A percentile compares a stretch with the other conserved stretches of the same genome.
These are phyloP conservation scores for Endocalyx cinctus DNA, from an alignment of 2,329 filamentous ascomycete genomes.

Conservation along the genomic window DNA sequence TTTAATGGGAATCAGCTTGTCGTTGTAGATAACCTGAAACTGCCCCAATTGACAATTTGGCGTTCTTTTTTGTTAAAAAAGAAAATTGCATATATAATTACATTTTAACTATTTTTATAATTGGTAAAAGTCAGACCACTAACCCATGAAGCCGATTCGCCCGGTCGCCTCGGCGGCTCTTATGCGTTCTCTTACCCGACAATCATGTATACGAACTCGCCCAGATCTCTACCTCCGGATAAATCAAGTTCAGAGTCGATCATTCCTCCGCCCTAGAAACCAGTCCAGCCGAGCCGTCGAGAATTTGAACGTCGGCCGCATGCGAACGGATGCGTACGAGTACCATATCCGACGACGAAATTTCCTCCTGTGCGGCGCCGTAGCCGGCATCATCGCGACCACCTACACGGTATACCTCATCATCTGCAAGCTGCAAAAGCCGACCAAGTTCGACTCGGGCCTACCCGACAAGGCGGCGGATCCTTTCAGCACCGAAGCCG, in stretches of 20 bases:
- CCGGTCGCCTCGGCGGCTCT: too few species aligned
- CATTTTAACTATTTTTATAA: too few species aligned
- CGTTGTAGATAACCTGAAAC: too few species aligned
- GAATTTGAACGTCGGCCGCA: slow-evolving; percentile 44
- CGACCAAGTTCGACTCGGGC: slow-evolving; percentile 44
- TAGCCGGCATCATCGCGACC: slow-evolving; percentile 46
- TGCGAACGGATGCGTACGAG: slow-evolving; percentile 41
- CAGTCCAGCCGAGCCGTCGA: slow-evolving; percentile 36
- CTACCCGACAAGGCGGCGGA: slow-evolving; percentile 32
- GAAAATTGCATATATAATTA: too few species aligned
- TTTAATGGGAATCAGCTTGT: too few species aligned
- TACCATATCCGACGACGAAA: slow-evolving; percentile 48
- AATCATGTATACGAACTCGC: too few species aligned
- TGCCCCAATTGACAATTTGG: too few species aligned
- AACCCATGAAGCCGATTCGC: too few species aligned
- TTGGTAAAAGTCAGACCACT: too few species aligned
- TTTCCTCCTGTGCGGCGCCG: slow-evolving; percentile 47
- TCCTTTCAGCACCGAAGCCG: slow-evolving; percentile 43
- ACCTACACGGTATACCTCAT: slow-evolving; percentile 42
- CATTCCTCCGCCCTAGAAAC: slow-evolving; percentile 9
- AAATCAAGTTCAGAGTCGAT: slow-evolving; percentile 9
- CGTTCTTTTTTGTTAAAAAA: too few species aligned
- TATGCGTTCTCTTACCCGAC: too few species aligned
- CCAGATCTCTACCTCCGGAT: too few species aligned
- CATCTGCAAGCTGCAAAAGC: slow-evolving; percentile 30